These are phyloP conservation scores for Neurospora hispaniola DNA, from an alignment of 495 filamentous ascomycete genomes.

Conservation along the genomic window DNA sequence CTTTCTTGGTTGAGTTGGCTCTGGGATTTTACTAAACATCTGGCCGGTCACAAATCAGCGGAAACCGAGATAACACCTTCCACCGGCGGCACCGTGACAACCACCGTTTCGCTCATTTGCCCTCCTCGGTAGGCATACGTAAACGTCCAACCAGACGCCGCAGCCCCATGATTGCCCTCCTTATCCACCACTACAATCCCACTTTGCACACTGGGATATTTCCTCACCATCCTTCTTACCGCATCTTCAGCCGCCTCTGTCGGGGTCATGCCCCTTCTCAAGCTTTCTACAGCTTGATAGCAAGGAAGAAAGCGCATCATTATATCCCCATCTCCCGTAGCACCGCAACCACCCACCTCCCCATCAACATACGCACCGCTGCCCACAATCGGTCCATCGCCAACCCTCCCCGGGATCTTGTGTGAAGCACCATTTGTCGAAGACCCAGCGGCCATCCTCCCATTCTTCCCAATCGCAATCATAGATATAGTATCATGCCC, in stretches of 20 bases:
- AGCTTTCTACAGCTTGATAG: constrained; percentile 39
- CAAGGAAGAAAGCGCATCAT: constrained; percentile 44
- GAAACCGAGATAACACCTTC: not conserved
- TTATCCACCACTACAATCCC: constrained; percentile 35
- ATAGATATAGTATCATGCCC: constrained; percentile 40
- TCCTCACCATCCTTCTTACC: constrained; percentile 33
- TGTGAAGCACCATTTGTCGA: constrained; percentile 39
- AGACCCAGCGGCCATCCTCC: constrained; percentile 36
- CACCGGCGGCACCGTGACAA: constrained; percentile 28
- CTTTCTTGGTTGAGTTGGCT: not conserved
- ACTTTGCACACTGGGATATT: constrained; percentile 31
- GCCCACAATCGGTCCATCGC: constrained; percentile 38
- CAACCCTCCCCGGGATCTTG: constrained; percentile 38
- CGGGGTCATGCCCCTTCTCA: constrained; percentile 33
- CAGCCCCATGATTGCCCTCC: constrained; percentile 32
- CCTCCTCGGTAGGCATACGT: constrained; percentile 36
- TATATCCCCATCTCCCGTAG: constrained; percentile 39
- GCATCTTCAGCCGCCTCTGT: constrained; percentile 33
- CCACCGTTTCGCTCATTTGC: constrained; percentile 28
- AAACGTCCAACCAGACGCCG: constrained; percentile 37
- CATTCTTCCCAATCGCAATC: constrained; percentile 27
- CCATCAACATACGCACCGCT: constrained; percentile 40
- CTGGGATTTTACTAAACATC: not conserved
- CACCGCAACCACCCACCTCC: constrained; percentile 38
- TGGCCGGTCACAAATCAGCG: not conserved